These are phyloP conservation scores for Pythium oligandrum DNA, from an alignment of 352 stramenopile species.

Conservation along the genomic window DNA sequence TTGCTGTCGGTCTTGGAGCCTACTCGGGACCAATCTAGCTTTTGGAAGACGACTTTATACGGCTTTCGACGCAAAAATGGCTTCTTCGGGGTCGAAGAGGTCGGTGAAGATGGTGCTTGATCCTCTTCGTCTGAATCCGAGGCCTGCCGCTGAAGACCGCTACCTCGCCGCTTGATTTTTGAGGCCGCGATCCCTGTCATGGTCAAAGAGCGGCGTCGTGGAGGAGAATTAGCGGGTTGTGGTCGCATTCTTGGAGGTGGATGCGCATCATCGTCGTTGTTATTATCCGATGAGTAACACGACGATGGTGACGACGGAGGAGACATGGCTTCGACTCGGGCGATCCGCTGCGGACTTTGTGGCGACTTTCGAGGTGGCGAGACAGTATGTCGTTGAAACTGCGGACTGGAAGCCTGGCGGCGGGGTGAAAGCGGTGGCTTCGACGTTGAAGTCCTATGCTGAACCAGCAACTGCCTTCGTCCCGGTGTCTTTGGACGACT, in stretches of 20 bases:
- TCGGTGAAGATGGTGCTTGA: neutral
- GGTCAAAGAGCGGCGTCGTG: neutral
- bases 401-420: too few species aligned
- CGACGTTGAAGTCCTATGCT: neutral
- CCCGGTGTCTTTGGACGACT: neutral
- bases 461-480: neutral
- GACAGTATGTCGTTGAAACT: neutral
- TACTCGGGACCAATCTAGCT: slow-evolving; percentile 55
- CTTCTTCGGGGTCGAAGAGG: slow-evolving; percentile 7
- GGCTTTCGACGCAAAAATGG: slow-evolving; percentile 65
- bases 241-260: neutral
- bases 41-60: slow-evolving; percentile 62
- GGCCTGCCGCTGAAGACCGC: neutral
- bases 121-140: slow-evolving; percentile 10
- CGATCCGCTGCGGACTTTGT: slow-evolving; percentile 7
- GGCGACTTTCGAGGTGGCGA: neutral
- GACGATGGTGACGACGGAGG: slow-evolving; percentile 54
- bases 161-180: neutral
- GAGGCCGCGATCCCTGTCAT: too few species aligned
- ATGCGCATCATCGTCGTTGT: too few species aligned
- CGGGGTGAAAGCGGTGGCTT: slow-evolving; percentile 15
- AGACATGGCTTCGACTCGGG: slow-evolving; percentile 39
- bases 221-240: neutral
- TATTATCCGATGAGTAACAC: slow-evolving; percentile 21
- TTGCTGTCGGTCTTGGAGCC: slow-evolving; percentile 56